phyloP scores from a whole-genome alignment of 257 asterid species.

The Echium plantagineum region DNA sequence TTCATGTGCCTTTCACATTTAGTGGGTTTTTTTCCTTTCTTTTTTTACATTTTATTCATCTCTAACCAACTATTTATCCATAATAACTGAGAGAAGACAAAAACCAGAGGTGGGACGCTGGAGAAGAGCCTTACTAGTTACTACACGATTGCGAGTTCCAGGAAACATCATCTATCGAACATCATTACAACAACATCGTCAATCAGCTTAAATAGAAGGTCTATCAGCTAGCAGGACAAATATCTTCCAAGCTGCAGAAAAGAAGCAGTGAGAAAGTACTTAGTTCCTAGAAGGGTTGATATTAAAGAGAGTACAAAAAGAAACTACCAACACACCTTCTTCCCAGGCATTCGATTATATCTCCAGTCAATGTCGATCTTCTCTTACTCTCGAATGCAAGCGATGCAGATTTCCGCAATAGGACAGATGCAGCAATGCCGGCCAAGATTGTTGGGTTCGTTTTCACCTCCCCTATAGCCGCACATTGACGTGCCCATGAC shows the following conservation, averaged over 20 bases:
- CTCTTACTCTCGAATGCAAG: constrained; percentile 56
- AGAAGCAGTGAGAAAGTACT: neutral
- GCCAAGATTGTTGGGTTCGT: constrained; percentile 53
- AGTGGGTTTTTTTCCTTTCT: too few species aligned
- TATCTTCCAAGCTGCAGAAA: constrained; percentile 63
- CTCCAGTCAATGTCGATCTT: constrained; percentile 78
- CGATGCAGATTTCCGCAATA: constrained; percentile 76
- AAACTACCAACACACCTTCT: constrained; percentile 31
- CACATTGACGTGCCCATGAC: constrained; percentile 65
- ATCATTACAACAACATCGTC: neutral
- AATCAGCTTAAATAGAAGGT: constrained; percentile 5
- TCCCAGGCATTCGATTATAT: constrained; percentile 81
- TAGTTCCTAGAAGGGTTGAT: neutral
- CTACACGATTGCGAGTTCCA: too few species aligned
- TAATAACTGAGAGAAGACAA: too few species aligned
- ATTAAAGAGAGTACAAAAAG: neutral
- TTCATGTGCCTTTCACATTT: too few species aligned
- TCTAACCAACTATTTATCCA: too few species aligned
- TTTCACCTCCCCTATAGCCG: constrained; percentile 21
- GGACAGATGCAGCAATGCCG: constrained; percentile 65
- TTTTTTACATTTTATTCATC: too few species aligned
- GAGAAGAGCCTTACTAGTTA: neutral
- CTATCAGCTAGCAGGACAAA: constrained; percentile 36
- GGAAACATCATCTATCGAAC: too few species aligned
- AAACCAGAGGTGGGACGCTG: neutral